phyloP scores from a whole-genome alignment of 164 flowering plant genomes.

The Hamamelis virginiana region DNA sequence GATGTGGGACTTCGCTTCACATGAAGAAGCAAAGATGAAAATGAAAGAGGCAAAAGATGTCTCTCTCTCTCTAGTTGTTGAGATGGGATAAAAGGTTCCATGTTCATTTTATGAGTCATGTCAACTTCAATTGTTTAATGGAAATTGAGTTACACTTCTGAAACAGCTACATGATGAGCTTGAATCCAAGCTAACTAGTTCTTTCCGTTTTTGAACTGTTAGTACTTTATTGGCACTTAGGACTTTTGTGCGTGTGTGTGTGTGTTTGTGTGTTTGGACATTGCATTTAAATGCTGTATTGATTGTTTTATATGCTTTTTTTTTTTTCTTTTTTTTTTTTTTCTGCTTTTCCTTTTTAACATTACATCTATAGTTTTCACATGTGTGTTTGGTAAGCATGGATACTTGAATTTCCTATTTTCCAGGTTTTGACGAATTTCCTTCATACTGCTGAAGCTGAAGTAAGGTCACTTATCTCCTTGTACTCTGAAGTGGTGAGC shows the following conservation, averaged over 20 bases:
- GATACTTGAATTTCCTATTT: neutral
- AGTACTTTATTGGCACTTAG: neutral
- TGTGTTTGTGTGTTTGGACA: neutral
- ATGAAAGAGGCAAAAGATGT: no score
- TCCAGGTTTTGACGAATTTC: constrained; percentile 78
- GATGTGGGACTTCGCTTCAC: no score
- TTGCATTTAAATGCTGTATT: neutral
- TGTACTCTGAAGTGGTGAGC: constrained; percentile 97
- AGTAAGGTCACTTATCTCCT: constrained; percentile 81
- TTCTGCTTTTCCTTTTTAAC: no score
- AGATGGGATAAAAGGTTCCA: no score
- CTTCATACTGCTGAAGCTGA: constrained; percentile 98
- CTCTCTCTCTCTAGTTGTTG: no score
- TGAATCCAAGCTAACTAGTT: neutral
- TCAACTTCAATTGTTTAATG: neutral
- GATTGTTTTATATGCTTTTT: neutral
- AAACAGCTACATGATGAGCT: neutral
- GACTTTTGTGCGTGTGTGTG: neutral
- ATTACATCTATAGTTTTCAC: neutral
- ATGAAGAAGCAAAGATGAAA: no score
- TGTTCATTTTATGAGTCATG: no score
- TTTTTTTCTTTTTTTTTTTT: neutral
- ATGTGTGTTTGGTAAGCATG: neutral
- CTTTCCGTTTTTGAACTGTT: neutral
- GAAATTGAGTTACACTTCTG: neutral